Percentiles rank a stretch among this genome's conserved stretches.
phyloP scores from a whole-genome alignment of 192 early-diverging fungal genomes.

The Coemansia sp. region DNA sequence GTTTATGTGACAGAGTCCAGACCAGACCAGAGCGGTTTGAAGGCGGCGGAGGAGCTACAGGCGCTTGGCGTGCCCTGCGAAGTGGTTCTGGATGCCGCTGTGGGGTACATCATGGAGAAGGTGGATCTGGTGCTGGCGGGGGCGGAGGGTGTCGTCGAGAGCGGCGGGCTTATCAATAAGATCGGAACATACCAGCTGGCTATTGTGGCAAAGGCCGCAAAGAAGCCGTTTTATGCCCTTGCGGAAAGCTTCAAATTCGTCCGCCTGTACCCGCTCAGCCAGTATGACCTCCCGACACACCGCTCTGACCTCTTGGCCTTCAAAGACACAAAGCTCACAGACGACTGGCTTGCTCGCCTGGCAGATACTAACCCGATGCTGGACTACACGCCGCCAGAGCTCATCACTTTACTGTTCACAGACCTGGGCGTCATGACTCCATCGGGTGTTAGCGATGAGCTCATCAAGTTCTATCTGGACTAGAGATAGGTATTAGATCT shows the following conservation, averaged over 20 bases:
- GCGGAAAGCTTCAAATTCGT: constrained; percentile 99
- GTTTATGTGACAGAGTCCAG: constrained; percentile 93
- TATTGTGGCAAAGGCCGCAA: constrained; percentile 91
- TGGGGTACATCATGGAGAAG: constrained; percentile 92
- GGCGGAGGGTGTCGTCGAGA: constrained; percentile 97
- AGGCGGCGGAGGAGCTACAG: constrained; percentile 70
- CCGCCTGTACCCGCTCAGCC: constrained; percentile 90
- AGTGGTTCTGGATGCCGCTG: constrained; percentile 87
- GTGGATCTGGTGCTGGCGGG: constrained; percentile 97
- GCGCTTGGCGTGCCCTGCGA: constrained; percentile 78
- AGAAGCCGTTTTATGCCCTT: constrained; percentile 93
- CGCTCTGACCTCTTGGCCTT: constrained; percentile 70
- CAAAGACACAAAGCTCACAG: constrained; percentile 42
- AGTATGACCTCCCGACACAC: constrained; percentile 87
- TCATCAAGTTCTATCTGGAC: constrained; percentile 82
- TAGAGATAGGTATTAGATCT: constrained; percentile 6
- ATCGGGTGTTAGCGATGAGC: constrained; percentile 81
- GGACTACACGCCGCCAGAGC: constrained; percentile 93
- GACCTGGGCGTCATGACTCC: constrained; percentile 92
- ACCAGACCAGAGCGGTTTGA: constrained; percentile 62
- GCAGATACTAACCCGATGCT: constrained; percentile 70
- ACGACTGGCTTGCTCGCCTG: constrained; percentile 51
- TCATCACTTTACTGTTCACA: constrained; percentile 87
- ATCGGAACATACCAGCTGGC: constrained; percentile 97
- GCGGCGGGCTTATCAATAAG: constrained; percentile 96